A percentile compares a stretch with the other conserved stretches of the same genome.
Conservation (phyloP, 1,139 yeast genomes). For the Saccharomyces hybrid region DNA sequence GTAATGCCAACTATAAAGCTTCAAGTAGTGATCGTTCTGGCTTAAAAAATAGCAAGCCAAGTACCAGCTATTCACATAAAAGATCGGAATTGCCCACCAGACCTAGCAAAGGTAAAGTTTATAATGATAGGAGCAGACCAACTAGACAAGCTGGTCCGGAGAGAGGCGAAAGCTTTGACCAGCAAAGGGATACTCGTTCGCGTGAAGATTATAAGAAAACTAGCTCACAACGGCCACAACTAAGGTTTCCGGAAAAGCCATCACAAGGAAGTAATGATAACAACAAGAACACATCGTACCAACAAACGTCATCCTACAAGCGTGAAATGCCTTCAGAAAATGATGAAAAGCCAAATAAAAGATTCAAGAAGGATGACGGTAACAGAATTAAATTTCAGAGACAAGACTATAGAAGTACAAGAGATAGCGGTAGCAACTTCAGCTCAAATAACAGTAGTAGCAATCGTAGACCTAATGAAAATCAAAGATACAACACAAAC, state of each 20-base stretch:
- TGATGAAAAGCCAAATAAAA: constrained; percentile 6
- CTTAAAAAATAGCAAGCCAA: background rate
- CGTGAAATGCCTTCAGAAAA: constrained; percentile 1
- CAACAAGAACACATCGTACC: background rate
- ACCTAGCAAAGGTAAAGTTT: background rate
- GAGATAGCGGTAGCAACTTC: background rate
- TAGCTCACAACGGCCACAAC: constrained; percentile 1
- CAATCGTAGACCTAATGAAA: constrained; percentile 3
- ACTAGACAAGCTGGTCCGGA: background rate
- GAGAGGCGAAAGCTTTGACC: background rate
- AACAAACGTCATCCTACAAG: background rate
- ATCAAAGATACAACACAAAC: constrained; percentile 9
- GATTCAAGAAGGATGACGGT: constrained; percentile 4
- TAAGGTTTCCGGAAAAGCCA: constrained; percentile 5
- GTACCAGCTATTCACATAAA: background rate
- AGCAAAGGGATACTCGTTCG: background rate
- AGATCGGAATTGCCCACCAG: background rate
- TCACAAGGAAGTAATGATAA: constrained; percentile 2
- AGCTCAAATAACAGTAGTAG: too few species aligned
- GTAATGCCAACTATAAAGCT: background rate
- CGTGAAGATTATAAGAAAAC: background rate
- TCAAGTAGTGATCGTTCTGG: background rate
- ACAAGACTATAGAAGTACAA: background rate
- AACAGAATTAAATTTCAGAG: constrained; percentile 1
- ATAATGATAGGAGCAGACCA: background rate